Percentiles rank a stretch among this genome's conserved stretches.
These are phyloP conservation scores for Boletus pseudo-olivaceus DNA, from an alignment of 768 basidiomycete species.

Conservation along the genomic window DNA sequence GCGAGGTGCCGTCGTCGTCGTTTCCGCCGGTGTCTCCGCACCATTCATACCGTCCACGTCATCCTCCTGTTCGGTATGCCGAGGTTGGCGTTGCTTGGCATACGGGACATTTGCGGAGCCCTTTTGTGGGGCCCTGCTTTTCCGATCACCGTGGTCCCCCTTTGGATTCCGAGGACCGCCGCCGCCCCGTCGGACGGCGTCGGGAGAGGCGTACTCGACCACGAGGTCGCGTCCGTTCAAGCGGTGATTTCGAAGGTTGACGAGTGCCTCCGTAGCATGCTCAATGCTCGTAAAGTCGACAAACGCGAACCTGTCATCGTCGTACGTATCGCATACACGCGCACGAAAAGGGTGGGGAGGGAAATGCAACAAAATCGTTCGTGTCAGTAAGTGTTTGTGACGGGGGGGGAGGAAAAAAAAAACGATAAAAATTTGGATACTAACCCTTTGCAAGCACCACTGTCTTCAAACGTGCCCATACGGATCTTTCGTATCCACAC, in stretches of 20 bases:
- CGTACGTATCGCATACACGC: background rate
- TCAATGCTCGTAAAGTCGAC: constrained; percentile 82
- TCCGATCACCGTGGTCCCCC: constrained; percentile 21
- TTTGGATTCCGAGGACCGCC: constrained; percentile 16
- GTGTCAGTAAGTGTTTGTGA: background rate
- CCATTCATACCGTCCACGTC: constrained; percentile 3
- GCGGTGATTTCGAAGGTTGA: constrained; percentile 80
- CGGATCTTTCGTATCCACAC: constrained; percentile 77
- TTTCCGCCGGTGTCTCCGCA: background rate
- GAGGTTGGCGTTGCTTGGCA: constrained; percentile 3
- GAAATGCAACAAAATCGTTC: background rate
- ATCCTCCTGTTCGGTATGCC: constrained; percentile 2
- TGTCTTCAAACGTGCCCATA: constrained; percentile 96
- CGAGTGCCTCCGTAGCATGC: constrained; percentile 76
- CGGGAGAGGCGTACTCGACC: constrained; percentile 85
- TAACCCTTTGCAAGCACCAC: constrained; percentile 93
- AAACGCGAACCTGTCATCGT: constrained; percentile 74
- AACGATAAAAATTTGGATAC: constrained; percentile 21
- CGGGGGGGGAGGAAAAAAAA: background rate
- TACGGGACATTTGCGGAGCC: background rate
- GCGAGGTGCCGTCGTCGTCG: background rate
- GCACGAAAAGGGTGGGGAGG: background rate
- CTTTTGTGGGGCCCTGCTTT: constrained; percentile 5
- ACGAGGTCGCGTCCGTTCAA: constrained; percentile 82
- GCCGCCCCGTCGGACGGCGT: constrained; percentile 84